Base-by-base conservation (phyloP, 2,329 filamentous ascomycete species). In the Microthyrium microscopicum region DNA sequence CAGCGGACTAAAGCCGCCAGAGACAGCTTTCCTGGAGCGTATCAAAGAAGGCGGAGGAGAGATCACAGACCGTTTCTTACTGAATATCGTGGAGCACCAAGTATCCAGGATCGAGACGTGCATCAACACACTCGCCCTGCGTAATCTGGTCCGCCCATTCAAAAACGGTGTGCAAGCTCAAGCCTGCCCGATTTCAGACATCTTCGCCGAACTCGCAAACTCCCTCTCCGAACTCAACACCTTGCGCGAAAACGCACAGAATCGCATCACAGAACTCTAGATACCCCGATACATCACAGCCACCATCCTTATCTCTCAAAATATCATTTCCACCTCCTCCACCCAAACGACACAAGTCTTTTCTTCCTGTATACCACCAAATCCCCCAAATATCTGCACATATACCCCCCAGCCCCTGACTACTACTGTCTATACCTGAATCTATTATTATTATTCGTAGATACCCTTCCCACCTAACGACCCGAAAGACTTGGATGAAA, bases 21-120 rank as follows among this genome's bases (percentile, higher is more conserved):
- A 93, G 57, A 81, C 79, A 22, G 78, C 81, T 43, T 58, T 95
- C 36, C 60, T 94, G 42, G 83, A 93, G 48, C 62, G 68, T 41
- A 73, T 77, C 57, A 77, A 73, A 53, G 62, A 65, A 37, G 59
- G 75, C 26, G 82, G 80, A 32, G 83, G 82, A 8, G 84, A 94
- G 51, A 71, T 94, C 34, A 83, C 85, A 19, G 89, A 95, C 61
- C 66, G 72, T 34, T 87, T 92, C 55, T 61, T 95, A 55, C 58
- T 92, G 36, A 84, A 82, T 48, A 83, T 98, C 48, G 69, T 95
- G 53, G 85, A 92, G 52, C 85, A 95, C 51, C 84, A 94, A 65
- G 79, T 98, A 44, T 85, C 80, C 52, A 73, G 89, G 48, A 91
- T 98, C 52, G 89, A 98, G 83, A 77, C 81, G 33, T 89, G 81